These are phyloP conservation scores for Cyberlindnera lachancei DNA, from an alignment of 805 yeast species.

Conservation along the genomic window DNA sequence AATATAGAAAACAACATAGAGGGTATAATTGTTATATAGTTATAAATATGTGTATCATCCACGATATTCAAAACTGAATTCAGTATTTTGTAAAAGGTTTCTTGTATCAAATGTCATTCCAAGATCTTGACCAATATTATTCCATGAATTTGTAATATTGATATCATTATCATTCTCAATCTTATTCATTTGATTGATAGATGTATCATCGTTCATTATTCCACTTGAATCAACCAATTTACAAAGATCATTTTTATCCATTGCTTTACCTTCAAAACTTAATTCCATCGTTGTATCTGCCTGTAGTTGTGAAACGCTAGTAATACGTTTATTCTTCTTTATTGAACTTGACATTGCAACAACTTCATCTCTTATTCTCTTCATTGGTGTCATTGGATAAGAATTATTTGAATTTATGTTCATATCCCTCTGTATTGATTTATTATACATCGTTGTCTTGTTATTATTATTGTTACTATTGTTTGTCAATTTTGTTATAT, in stretches of 20 bases:
- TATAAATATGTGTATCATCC: neutral
- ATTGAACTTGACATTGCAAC: slow-evolving; percentile 17
- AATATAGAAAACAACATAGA: no score
- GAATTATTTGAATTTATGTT: neutral
- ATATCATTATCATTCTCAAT: slow-evolving; percentile 1
- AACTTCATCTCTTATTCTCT: slow-evolving; percentile 23
- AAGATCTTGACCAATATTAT: no score
- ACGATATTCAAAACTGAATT: slow-evolving; percentile 14
- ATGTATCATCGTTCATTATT: slow-evolving; percentile 26
- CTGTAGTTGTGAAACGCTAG: slow-evolving; percentile 8
- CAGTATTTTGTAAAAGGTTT: slow-evolving; percentile 19
- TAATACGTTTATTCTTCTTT: slow-evolving; percentile 21
- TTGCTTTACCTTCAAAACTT: slow-evolving; percentile 39
- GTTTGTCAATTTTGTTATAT: slow-evolving; percentile 6
- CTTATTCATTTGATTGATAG: no score
- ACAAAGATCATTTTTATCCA: slow-evolving; percentile 34
- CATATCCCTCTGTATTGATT: slow-evolving; percentile 7
- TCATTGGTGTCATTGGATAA: slow-evolving; percentile 22
- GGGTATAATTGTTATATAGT: neutral
- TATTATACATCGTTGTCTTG: no score
- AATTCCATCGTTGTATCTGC: slow-evolving; percentile 28
- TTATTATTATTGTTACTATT: no score
- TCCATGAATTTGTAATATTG: no score
- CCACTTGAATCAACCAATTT: slow-evolving; percentile 33
- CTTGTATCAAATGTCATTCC: no score